Base-by-base conservation (phyloP, 768 basidiomycete genomes). In the Pleurotus djamor region DNA sequence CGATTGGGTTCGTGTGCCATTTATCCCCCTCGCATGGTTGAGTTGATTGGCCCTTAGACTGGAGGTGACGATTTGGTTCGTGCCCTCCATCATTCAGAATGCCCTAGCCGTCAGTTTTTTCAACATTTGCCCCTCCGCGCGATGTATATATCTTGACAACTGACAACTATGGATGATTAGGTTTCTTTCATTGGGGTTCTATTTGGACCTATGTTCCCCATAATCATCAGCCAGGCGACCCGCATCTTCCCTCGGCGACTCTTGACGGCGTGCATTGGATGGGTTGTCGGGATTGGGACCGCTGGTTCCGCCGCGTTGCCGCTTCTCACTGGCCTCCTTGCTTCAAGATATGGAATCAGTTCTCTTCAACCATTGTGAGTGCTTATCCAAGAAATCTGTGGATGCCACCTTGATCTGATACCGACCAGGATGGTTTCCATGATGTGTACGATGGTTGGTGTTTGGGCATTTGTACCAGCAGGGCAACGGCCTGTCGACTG, bases 141-240 rank as follows among this genome's bases (percentile, higher is more conserved):
- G 14, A 34, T n/a, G 37, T 37, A 16, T 33, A 5, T 10, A 9
- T 4, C 41, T 76, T 75, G 41, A 38, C 43, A 32, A 52, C 28
- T 44, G 28, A 56, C 3, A 28, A 16, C 21, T 45, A 28, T 28
- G 57, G 16, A 36, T 58, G 35, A 48, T 58, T 58, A 71, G 67
- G 75, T 81, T 52, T 72, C 80, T 3, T 64, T 83, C 56, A 71
- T 83, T 32, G 85, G 83, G 17, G 37, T 85, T 8, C 64, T 83
- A 43, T 66, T 86, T 36, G 84, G 83, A 5, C 84, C 83, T 14
- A 78, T 85, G 72, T 84, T 80, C 63, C 82, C 81, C 10, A 74
- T 83, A 28, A 60, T 73, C 13, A 67, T 74, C 55, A 71, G 69
- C n/a, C 72, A 79, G 44, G 67, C 74, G 2, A 67, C 64, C 10